Evolutionary conservation across 2,329 filamentous ascomycete species (phyloP).

Genomic region (Diplodia mutila): DNA sequence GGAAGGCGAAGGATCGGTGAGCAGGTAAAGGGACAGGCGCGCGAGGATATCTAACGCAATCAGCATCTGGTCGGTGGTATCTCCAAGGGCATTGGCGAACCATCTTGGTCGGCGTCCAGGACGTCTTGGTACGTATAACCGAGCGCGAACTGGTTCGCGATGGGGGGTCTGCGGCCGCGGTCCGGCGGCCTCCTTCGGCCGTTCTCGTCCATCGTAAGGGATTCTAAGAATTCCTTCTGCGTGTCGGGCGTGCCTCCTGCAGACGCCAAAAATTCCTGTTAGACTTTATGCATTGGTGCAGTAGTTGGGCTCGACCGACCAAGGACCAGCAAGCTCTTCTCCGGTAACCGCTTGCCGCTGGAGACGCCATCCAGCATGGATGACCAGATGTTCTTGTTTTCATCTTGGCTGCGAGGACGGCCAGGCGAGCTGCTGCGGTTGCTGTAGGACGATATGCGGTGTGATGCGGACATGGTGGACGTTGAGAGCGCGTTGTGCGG

Average conservation of each 20-base stretch:
- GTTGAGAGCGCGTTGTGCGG: constrained; percentile 15
- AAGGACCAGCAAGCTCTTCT: constrained; percentile 87
- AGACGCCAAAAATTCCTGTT: constrained; percentile 21
- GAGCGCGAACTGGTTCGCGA: constrained; percentile 89
- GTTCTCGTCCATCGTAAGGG: constrained; percentile 45
- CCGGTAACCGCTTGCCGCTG: constrained; percentile 84
- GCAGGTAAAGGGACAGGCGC: constrained; percentile 84
- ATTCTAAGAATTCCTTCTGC: constrained; percentile 78
- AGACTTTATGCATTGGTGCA: constrained; percentile 4
- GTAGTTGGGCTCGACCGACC: constrained; percentile 55
- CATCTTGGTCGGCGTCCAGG: constrained; percentile 89
- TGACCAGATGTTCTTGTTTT: constrained; percentile 84
- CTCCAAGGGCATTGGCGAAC: constrained; percentile 48
- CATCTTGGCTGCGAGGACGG: constrained; percentile 60
- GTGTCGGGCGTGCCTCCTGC: constrained; percentile 79
- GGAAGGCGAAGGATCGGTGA: constrained; percentile 80
- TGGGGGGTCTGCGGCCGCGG: constrained; percentile 64
- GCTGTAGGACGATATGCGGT: constrained; percentile 25
- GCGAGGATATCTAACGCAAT: constrained; percentile 75
- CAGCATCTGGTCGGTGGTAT: constrained; percentile 22
- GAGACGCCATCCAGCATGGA: constrained; percentile 90
- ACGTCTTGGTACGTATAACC: constrained; percentile 97
- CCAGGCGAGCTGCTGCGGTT: constrained; percentile 30
- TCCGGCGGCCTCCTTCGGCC: constrained; percentile 57
- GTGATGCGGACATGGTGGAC: constrained; percentile 24